phyloP scores from a whole-genome alignment of 73 alveolate genomes.

The Uronychia binucleata region DNA sequence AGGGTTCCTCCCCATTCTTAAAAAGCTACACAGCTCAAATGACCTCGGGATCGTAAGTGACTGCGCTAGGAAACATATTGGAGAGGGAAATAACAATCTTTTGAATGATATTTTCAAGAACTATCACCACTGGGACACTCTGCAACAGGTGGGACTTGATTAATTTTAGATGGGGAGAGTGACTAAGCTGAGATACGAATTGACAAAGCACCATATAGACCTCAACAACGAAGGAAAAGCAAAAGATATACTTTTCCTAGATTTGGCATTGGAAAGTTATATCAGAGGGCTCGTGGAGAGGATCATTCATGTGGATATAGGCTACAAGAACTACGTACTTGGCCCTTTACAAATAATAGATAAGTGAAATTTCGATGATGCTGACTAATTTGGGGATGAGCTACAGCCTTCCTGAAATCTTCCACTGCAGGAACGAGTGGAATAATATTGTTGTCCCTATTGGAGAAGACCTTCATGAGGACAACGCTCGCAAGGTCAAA shows the following conservation, averaged over 20 bases:
- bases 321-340: too few species aligned
- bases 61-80: slow-evolving; percentile 65
- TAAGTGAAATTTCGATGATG: slow-evolving; percentile 63
- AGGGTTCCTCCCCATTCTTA: slow-evolving; percentile 76
- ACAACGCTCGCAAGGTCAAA: slow-evolving; percentile 72
- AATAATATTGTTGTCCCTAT: slow-evolving; percentile 67
- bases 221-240: neutral
- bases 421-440: slow-evolving; percentile 83
- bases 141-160: slow-evolving; percentile 27
- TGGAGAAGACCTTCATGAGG: slow-evolving; percentile 63
- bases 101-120: slow-evolving; percentile 39
- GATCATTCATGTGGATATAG: slow-evolving; percentile 75
- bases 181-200: neutral
- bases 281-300: slow-evolving; percentile 75
- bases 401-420: slow-evolving; percentile 63
- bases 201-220: neutral
- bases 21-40: slow-evolving; percentile 86
- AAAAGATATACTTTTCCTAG: slow-evolving; percentile 64
- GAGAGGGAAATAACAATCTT: slow-evolving; percentile 21
- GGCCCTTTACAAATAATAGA: slow-evolving; percentile 49
- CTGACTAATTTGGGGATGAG: slow-evolving; percentile 59
- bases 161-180: slow-evolving; percentile 42
- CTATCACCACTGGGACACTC: slow-evolving; percentile 40
- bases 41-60: slow-evolving; percentile 79
- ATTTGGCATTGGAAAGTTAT: slow-evolving; percentile 76